These are phyloP conservation scores for Silene uniflora DNA, from an alignment of 148 eudicot genomes.

Conservation along the genomic window DNA sequence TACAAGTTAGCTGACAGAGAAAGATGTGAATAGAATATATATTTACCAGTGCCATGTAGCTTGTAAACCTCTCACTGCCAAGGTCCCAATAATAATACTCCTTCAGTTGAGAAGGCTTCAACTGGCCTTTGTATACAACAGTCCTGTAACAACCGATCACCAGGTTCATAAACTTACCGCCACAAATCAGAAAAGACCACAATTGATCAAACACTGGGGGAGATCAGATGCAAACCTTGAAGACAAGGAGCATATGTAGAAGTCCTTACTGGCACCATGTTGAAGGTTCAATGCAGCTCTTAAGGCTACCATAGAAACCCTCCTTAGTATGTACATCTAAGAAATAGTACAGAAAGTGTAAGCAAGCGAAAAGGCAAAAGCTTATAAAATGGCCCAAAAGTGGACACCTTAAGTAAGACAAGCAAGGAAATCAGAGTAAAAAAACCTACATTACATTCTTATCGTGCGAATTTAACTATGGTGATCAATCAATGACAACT, in stretches of 20 bases:
- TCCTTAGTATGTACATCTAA: conserved; percentile 90
- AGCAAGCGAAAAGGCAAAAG: not conserved
- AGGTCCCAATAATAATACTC: conserved; percentile 89
- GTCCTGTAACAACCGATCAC: conserved; percentile 54
- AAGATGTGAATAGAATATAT: conserved; percentile 53
- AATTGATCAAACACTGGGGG: not conserved
- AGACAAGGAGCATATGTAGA: conserved; percentile 95
- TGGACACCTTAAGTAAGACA: not conserved
- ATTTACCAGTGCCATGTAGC: conserved; percentile 99
- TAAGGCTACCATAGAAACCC: conserved; percentile 96
- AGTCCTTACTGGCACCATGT: conserved; percentile 80
- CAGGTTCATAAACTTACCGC: not conserved
- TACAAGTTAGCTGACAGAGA: conserved; percentile 62
- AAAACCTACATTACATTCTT: too few species aligned
- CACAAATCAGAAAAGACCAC: not conserved
- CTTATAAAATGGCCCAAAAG: not conserved
- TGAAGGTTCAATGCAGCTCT: conserved; percentile 96
- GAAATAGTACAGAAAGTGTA: conserved; percentile 12
- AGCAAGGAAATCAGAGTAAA: not conserved
- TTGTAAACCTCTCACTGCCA: conserved; percentile 99
- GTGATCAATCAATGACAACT: too few species aligned
- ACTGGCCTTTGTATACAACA: conserved; percentile 94
- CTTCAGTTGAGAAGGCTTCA: conserved; percentile 89
- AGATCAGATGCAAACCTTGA: conserved; percentile 54
- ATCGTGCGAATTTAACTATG: too few species aligned